Evolutionary conservation across 495 filamentous ascomycete genomes (phyloP).

Genomic region (Podospora conica): DNA sequence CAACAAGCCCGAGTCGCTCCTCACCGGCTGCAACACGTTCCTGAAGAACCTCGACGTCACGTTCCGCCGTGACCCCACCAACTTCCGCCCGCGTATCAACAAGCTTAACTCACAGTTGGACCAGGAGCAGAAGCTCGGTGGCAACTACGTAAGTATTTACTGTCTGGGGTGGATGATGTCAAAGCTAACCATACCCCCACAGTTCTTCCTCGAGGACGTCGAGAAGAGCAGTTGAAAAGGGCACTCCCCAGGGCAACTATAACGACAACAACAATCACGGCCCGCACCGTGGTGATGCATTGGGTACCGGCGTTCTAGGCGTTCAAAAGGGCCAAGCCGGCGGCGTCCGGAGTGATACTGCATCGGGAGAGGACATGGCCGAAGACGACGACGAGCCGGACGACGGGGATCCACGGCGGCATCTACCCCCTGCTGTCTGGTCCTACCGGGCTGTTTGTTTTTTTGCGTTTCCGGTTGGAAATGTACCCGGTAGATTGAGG

Average conservation of each 20-base stretch:
- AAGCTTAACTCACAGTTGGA: constrained; percentile 92
- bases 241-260: constrained; percentile 35
- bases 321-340: constrained; percentile 34
- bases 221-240: constrained; percentile 62
- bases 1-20: constrained; percentile 81
- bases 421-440: constrained; percentile 51
- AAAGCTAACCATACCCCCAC: constrained; percentile 58
- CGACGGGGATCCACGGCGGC: constrained; percentile 37
- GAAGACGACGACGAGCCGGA: constrained; percentile 42
- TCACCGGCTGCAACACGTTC: constrained; percentile 96
- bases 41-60: constrained; percentile 93
- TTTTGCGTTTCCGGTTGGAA: neutral
- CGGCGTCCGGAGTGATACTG: constrained; percentile 28
- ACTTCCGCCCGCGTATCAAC: constrained; percentile 95
- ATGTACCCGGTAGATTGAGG: constrained; percentile 39
- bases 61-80: constrained; percentile 95
- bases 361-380: constrained; percentile 29
- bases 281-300: constrained; percentile 32
- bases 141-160: constrained; percentile 72
- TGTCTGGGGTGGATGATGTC: constrained; percentile 15
- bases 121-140: constrained; percentile 89
- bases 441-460: constrained; percentile 31
- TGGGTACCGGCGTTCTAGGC: constrained; percentile 38
- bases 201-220: constrained; percentile 86
- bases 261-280: constrained; percentile 25